These are phyloP conservation scores for Yamadazyma spencermartinsiae DNA, from an alignment of 1,139 yeast species.

Conservation along the genomic window DNA sequence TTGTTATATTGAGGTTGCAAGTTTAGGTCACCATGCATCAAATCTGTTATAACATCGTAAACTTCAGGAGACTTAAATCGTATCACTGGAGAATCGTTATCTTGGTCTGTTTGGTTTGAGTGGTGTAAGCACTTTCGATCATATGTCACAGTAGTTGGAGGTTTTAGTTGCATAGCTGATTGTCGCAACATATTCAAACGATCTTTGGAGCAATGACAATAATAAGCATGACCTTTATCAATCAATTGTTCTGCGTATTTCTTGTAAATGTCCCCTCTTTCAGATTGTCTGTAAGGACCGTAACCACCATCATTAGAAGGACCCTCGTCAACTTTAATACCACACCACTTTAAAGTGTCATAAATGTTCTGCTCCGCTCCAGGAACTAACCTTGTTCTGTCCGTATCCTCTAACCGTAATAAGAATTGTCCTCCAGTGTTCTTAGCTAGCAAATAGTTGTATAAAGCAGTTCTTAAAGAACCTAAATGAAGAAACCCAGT, in stretches of 20 bases:
- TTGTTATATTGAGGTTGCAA: slow-evolving; percentile 78
- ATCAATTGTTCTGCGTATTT: slow-evolving; percentile 58
- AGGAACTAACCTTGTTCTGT: slow-evolving; percentile 68
- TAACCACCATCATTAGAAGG: slow-evolving; percentile 66
- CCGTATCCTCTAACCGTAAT: slow-evolving; percentile 89
- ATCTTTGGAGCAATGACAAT: slow-evolving; percentile 85
- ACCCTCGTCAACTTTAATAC: slow-evolving; percentile 77
- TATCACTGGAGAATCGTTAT: slow-evolving; percentile 42
- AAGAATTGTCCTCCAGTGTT: slow-evolving; percentile 80
- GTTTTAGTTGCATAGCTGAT: slow-evolving; percentile 71
- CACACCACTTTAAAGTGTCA: slow-evolving; percentile 76
- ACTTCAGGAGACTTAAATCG: slow-evolving; percentile 68
- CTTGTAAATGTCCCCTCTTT: slow-evolving; percentile 64
- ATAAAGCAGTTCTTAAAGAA: slow-evolving; percentile 87
- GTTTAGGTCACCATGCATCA: slow-evolving; percentile 73
- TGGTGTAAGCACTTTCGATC: slow-evolving; percentile 71
- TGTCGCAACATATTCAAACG: slow-evolving; percentile 65
- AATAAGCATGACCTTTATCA: slow-evolving; percentile 71
- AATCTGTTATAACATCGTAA: slow-evolving; percentile 68
- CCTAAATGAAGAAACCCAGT: slow-evolving; percentile 93
- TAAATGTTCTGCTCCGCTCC: slow-evolving; percentile 86
- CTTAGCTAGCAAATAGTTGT: slow-evolving; percentile 80
- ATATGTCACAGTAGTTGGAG: slow-evolving; percentile 91
- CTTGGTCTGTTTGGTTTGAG: slow-evolving; percentile 21
- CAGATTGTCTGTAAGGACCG: slow-evolving; percentile 86